These are phyloP conservation scores for Ophiostoma populinum DNA, from an alignment of 2,329 filamentous ascomycete species.

Conservation along the genomic window DNA sequence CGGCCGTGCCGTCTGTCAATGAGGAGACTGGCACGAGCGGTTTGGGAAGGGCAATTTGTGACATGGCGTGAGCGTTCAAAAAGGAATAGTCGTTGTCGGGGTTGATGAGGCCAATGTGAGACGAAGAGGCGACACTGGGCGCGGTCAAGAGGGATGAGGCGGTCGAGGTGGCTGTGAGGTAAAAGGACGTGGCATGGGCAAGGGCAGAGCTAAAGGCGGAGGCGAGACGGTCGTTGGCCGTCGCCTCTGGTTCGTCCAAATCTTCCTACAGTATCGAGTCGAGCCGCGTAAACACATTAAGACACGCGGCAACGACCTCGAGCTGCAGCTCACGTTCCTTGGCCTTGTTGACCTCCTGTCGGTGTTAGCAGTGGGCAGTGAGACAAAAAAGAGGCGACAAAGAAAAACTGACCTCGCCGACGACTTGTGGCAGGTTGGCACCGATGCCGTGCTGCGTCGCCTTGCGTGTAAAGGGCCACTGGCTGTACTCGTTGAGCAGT, in stretches of 20 bases:
- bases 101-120: too few species aligned
- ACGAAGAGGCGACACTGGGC: too few species aligned
- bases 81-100: too few species aligned
- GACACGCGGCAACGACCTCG: conserved; percentile 88
- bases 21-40: too few species aligned
- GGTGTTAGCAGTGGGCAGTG: conserved; percentile 2
- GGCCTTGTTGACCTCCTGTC: conserved; percentile 57
- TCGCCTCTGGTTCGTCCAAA: too few species aligned
- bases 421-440: conserved; percentile 76
- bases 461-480: conserved; percentile 88
- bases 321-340: conserved; percentile 94
- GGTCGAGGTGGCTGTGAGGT: too few species aligned
- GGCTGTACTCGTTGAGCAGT: conserved; percentile 85
- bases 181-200: too few species aligned
- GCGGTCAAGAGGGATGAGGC: neutral
- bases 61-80: too few species aligned
- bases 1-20: too few species aligned
- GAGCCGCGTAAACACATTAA: conserved; percentile 93
- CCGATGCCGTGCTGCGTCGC: conserved; percentile 68
- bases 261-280: conserved; percentile 78
- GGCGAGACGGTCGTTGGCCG: neutral
- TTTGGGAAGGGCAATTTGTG: too few species aligned
- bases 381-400: neutral
- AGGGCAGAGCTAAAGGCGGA: too few species aligned
- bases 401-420: conserved; percentile 44